Percentiles rank a stretch among this genome's conserved stretches.
Evolutionary conservation across 352 stramenopile genomes (phyloP).

Genomic region (Phytopythium boreale): DNA sequence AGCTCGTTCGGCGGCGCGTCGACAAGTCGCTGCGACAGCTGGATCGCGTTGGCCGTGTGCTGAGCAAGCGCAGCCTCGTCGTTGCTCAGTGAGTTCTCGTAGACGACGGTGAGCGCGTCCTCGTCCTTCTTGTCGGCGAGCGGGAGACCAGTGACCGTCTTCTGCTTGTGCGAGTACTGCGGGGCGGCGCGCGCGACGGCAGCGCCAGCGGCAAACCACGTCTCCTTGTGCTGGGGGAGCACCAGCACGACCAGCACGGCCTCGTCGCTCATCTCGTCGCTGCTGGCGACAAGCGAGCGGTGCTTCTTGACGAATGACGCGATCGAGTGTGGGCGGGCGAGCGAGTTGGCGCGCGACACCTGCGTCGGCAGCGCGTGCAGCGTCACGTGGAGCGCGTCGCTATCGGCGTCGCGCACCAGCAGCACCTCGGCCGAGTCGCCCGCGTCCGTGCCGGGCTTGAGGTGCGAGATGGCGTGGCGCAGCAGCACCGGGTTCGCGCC

Average conservation of each 20-base stretch:
- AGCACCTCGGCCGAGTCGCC: constrained; percentile 45
- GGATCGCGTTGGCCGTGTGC: constrained; percentile 78
- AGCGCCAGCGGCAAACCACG: constrained; percentile 52
- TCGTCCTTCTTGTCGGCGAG: constrained; percentile 16
- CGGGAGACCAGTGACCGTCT: constrained; percentile 30
- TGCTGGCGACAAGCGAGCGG: constrained; percentile 23
- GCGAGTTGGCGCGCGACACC: constrained; percentile 68
- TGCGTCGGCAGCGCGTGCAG: constrained; percentile 56
- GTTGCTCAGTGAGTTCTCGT: constrained; percentile 28
- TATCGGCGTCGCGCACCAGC: constrained; percentile 26
- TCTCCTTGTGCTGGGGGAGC: constrained; percentile 46
- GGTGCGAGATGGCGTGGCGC: constrained; percentile 38
- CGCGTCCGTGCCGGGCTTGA: constrained; percentile 40
- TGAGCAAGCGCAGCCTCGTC: constrained; percentile 37
- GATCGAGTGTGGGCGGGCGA: constrained; percentile 74
- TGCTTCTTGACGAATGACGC: constrained; percentile 55
- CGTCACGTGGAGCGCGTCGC: constrained; percentile 37
- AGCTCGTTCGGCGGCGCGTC: constrained; percentile 90
- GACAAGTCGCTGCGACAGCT: constrained; percentile 85
- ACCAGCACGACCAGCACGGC: constrained; percentile 54
- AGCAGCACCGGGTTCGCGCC: constrained; percentile 41
- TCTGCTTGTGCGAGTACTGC: constrained; percentile 54
- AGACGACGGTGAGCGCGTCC: constrained; percentile 54
- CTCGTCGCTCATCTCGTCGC: constrained; percentile 15
- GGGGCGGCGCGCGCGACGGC: constrained; percentile 50